phyloP scores from a whole-genome alignment of 257 asterid genomes.

The Gentiana dahurica region DNA sequence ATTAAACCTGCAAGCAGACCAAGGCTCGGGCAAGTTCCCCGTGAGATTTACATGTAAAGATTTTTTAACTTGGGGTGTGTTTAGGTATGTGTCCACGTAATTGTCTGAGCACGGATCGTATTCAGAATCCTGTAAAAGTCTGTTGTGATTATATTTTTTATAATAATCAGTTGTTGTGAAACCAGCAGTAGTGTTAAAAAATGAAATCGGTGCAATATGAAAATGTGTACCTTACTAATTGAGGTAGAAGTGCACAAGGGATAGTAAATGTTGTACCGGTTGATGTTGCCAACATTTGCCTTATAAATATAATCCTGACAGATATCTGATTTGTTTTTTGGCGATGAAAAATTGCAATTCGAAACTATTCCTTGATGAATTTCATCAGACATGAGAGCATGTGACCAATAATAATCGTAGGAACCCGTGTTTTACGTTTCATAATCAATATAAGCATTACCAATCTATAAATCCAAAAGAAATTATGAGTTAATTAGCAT shows the following conservation, averaged over 20 bases:
- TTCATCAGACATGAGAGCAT: slow-evolving; percentile 21
- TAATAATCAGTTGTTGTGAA: too few species aligned
- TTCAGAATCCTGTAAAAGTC: slow-evolving; percentile 14
- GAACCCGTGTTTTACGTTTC: slow-evolving; percentile 12
- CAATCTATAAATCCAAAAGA: slow-evolving; percentile 17
- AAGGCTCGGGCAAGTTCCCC: slow-evolving; percentile 22
- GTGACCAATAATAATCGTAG: slow-evolving; percentile 20
- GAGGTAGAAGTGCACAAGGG: too few species aligned
- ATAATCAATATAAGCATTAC: slow-evolving; percentile 24
- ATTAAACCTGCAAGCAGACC: slow-evolving; percentile 36
- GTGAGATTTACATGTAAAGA: slow-evolving; percentile 37
- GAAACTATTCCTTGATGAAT: slow-evolving; percentile 8
- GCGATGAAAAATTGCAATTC: slow-evolving; percentile 16
- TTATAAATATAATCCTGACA: slow-evolving; percentile 4
- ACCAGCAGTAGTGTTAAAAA: too few species aligned
- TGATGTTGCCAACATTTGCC: too few species aligned
- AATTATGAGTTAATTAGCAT: not conserved
- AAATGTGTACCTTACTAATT: too few species aligned
- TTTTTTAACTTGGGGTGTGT: slow-evolving; percentile 33
- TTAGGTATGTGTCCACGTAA: slow-evolving; percentile 24
- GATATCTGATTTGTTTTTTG: not conserved
- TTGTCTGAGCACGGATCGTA: slow-evolving; percentile 41
- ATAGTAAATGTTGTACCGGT: too few species aligned
- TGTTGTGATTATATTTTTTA: too few species aligned
- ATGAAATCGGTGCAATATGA: too few species aligned